phyloP scores from a whole-genome alignment of 345 rosid species.

The Melastoma malabathricum region DNA sequence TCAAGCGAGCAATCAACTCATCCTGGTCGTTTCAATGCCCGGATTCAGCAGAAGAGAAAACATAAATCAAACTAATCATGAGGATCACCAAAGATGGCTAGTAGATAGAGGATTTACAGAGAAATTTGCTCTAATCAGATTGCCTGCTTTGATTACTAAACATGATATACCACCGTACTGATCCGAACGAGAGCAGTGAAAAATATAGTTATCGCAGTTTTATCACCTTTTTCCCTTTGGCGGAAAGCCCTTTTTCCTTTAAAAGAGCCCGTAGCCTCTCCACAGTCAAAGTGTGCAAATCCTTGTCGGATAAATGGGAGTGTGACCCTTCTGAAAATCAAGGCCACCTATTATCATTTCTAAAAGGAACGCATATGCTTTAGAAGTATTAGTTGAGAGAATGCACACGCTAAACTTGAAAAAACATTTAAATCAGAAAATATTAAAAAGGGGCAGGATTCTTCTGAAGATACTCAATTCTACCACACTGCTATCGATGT shows the following conservation, averaged over 20 bases:
- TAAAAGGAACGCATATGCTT: neutral
- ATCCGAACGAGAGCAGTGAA: neutral
- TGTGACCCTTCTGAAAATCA: slow-evolving; percentile 44
- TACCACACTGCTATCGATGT: too few relatives aligned
- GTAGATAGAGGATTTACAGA: neutral
- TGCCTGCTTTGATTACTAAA: neutral
- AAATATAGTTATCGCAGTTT: neutral
- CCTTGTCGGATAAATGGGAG: slow-evolving; percentile 45
- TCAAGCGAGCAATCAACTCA: slow-evolving; percentile 72
- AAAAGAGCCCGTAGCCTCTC: slow-evolving; percentile 83
- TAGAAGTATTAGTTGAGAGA: too few relatives aligned
- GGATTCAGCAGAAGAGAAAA: slow-evolving; percentile 1
- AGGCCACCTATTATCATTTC: neutral
- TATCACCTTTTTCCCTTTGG: slow-evolving; percentile 67
- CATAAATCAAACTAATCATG: neutral
- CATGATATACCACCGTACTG: neutral
- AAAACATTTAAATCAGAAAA: too few relatives aligned
- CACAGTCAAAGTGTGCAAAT: slow-evolving; percentile 57
- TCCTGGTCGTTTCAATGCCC: slow-evolving; percentile 38
- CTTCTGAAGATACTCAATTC: too few relatives aligned
- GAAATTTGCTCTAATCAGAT: neutral
- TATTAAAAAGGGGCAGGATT: too few relatives aligned
- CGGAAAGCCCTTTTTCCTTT: slow-evolving; percentile 62
- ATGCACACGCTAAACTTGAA: too few relatives aligned
- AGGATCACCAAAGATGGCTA: neutral